Conservation (phyloP, 1,139 yeast genomes). For the Kodamaea fungicola region DNA sequence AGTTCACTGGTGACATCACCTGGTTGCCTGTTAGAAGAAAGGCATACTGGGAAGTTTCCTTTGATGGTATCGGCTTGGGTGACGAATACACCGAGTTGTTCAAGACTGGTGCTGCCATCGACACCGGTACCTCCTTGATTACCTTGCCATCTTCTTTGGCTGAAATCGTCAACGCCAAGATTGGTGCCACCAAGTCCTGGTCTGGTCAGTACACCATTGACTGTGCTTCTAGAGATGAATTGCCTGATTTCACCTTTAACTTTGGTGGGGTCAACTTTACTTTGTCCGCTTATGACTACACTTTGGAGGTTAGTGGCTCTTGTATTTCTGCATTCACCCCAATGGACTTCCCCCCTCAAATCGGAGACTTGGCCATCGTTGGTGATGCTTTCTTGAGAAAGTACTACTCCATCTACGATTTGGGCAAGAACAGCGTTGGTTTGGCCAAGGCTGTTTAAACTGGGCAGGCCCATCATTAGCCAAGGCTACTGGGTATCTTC, state of each 20-base stretch:
- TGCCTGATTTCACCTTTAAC: slow-evolving; percentile 89
- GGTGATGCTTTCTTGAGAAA: slow-evolving; percentile 97
- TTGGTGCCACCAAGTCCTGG: slow-evolving; percentile 97
- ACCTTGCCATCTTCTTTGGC: slow-evolving; percentile 94
- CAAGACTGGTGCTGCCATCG: slow-evolving; percentile 93
- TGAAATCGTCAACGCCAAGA: slow-evolving; percentile 88
- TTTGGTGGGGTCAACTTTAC: slow-evolving; percentile 90
- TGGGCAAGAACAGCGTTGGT: slow-evolving; percentile 89
- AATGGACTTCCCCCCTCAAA: slow-evolving; percentile 95
- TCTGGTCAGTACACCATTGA: slow-evolving; percentile 94
- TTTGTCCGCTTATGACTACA: slow-evolving; percentile 82
- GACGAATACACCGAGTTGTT: slow-evolving; percentile 81
- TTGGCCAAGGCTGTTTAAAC: slow-evolving; percentile 65
- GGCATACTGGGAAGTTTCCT: slow-evolving; percentile 98
- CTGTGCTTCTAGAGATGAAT: slow-evolving; percentile 73
- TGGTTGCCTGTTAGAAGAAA: slow-evolving; percentile 98
- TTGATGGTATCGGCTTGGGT: slow-evolving; percentile 87
- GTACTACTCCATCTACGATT: slow-evolving; percentile 89
- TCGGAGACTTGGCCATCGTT: slow-evolving; percentile 91
- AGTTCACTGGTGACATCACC: slow-evolving; percentile 76
- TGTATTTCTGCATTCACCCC: slow-evolving; percentile 96
- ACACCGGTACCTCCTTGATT: slow-evolving; percentile 95
- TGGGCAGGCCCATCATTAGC: background rate
- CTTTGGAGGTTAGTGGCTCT: slow-evolving; percentile 87
- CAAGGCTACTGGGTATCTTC: background rate